A percentile compares a stretch with the other conserved stretches of the same genome.
phyloP scores from a whole-genome alignment of 495 filamentous ascomycete genomes.

The Aspergillus campestris region DNA sequence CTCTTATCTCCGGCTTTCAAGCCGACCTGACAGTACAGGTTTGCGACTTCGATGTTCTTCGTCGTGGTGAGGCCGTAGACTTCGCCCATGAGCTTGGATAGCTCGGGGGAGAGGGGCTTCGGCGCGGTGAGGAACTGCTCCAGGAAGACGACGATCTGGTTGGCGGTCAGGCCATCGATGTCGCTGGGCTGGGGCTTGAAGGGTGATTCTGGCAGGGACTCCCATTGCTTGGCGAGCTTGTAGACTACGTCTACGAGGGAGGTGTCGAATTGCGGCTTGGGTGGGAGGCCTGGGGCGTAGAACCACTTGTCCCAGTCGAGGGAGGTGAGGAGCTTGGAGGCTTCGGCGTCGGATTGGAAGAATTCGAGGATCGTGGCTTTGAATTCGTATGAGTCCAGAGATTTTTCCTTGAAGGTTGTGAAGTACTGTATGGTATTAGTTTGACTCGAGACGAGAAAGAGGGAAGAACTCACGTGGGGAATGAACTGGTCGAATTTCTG shows the following conservation, averaged over 20 bases:
- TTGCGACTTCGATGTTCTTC: constrained; percentile 77
- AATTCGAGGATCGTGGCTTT: constrained; percentile 78
- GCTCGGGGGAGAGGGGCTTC: constrained; percentile 48
- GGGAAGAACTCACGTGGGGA: constrained; percentile 49
- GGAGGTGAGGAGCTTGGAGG: constrained; percentile 54
- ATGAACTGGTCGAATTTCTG: constrained; percentile 88
- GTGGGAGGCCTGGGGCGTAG: constrained; percentile 75
- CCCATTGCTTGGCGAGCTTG: constrained; percentile 71
- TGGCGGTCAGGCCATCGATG: constrained; percentile 63
- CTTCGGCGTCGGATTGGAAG: constrained; percentile 59
- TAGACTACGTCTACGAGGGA: constrained; percentile 82
- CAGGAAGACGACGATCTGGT: constrained; percentile 86
- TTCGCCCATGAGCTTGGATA: constrained; percentile 59
- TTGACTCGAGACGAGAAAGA: neutral
- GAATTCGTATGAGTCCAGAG: constrained; percentile 88
- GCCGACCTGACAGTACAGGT: constrained; percentile 68
- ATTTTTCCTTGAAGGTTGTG: constrained; percentile 66
- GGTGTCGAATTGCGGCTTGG: constrained; percentile 85
- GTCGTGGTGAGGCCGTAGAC: constrained; percentile 60
- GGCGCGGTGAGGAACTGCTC: constrained; percentile 61
- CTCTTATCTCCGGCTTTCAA: constrained; percentile 61
- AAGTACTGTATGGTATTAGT: constrained; percentile 55
- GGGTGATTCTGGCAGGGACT: constrained; percentile 32
- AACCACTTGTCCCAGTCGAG: constrained; percentile 89
- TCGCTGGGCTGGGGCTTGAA: constrained; percentile 64